Conservation (phyloP, 1,284 basidiomycete species). For the Microbotryomycetes sp. region DNA sequence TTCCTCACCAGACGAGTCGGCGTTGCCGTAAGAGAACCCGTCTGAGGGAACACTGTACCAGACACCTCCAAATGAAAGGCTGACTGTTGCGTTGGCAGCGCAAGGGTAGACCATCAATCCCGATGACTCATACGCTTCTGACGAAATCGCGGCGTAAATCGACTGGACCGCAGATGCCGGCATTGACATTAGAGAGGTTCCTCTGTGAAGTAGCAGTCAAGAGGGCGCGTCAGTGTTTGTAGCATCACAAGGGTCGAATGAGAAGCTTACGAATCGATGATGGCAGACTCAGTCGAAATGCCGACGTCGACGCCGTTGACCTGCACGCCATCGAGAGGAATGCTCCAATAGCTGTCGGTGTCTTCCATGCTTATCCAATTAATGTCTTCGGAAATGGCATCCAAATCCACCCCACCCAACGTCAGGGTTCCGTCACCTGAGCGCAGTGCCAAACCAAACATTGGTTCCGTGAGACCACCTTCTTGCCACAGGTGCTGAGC, state of each 20-base stretch:
- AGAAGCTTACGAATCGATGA: constrained; percentile 51
- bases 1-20: background rate
- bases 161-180: constrained; percentile 56
- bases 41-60: background rate
- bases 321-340: constrained; percentile 49
- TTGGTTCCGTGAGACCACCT: constrained; percentile 50
- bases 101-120: constrained; percentile 1
- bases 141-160: constrained; percentile 63
- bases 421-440: constrained; percentile 57
- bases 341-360: constrained; percentile 55
- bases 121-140: background rate
- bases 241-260: too few relatives aligned
- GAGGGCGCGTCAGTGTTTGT: too few relatives aligned
- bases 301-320: constrained; percentile 44
- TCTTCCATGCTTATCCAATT: constrained; percentile 48
- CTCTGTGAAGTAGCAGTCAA: too few relatives aligned
- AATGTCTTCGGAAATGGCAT: constrained; percentile 67
- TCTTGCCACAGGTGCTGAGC: constrained; percentile 57
- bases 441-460: background rate
- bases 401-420: constrained; percentile 63
- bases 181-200: constrained; percentile 78
- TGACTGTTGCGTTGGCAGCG: background rate
- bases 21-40: background rate
- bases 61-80: constrained; percentile 1
- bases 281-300: constrained; percentile 40